Evolutionary conservation across 2,329 filamentous ascomycete genomes (phyloP), one percentile per base, ranked within the genome.

Genomic region (Tympanopsis confertula): DNA sequence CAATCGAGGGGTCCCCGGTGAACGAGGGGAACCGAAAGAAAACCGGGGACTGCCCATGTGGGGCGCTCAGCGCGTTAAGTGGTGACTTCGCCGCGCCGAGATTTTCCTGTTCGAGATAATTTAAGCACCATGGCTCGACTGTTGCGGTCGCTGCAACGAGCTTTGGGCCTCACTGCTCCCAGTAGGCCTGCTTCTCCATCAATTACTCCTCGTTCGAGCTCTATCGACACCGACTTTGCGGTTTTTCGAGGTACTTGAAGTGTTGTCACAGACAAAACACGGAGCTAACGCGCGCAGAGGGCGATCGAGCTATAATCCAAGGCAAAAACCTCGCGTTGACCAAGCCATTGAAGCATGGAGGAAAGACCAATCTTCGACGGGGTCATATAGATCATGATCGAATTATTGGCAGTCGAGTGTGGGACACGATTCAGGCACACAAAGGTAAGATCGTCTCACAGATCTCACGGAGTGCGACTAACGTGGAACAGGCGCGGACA

Each of bases 41-140:
- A n/a, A n/a, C n/a, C n/a, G n/a, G n/a, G n/a, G n/a, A n/a, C n/a
- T n/a, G n/a, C n/a, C n/a, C n/a, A n/a, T n/a, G n/a, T n/a, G n/a
- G n/a, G n/a, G n/a, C n/a, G n/a, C n/a, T n/a, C n/a, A n/a, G n/a
- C n/a, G n/a, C n/a, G n/a, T n/a, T n/a, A n/a, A n/a, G n/a, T n/a
- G n/a, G n/a, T n/a, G n/a, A n/a, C n/a, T n/a, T n/a, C n/a, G n/a
- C n/a, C n/a, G n/a, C n/a, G n/a, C n/a, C n/a, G n/a, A n/a, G n/a
- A n/a, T n/a, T n/a, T n/a, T n/a, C n/a, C n/a, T n/a, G n/a, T n/a
- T n/a, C n/a, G n/a, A n/a, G n/a, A n/a, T n/a, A n/a, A n/a, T n/a
- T n/a, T n/a, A n/a, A n/a, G n/a, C n/a, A n/a, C n/a, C n/a, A 33
- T 33, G 30, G 12, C 30, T 33, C 30, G 30, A 12, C 15, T 33